Evolutionary conservation across 179 eudicot genomes (phyloP).

Genomic region (Silene coronaria): DNA sequence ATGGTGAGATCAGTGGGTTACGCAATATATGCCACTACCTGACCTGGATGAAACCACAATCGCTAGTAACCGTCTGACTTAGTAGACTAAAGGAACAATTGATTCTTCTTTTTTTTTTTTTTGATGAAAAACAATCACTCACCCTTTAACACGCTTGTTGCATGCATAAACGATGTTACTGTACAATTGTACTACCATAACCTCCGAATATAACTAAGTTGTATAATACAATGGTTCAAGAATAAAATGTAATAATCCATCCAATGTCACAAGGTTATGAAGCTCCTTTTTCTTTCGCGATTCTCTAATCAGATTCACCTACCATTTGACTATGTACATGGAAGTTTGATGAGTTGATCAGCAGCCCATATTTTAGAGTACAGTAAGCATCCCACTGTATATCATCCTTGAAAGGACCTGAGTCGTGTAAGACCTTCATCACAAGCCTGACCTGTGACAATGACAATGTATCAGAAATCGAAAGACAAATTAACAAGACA

Average conservation of each 20-base stretch:
- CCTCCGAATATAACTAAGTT: background rate
- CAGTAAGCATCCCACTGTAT: constrained; percentile 17
- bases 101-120: too few relatives aligned
- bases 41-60: too few relatives aligned
- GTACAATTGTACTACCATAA: too few relatives aligned
- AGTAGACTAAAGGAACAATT: too few relatives aligned
- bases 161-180: too few relatives aligned
- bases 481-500: background rate
- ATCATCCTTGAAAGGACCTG: constrained; percentile 75
- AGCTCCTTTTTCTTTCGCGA: background rate
- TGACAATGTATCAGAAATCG: background rate
- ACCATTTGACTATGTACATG: background rate
- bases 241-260: background rate
- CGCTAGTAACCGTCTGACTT: too few relatives aligned
- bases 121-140: too few relatives aligned
- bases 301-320: too few relatives aligned
- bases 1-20: too few relatives aligned
- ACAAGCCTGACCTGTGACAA: constrained; percentile 55
- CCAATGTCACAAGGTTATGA: background rate
- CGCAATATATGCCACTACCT: too few relatives aligned
- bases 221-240: background rate
- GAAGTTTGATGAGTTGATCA: background rate
- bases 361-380: too few relatives aligned
- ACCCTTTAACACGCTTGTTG: too few relatives aligned
- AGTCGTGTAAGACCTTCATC: constrained; percentile 56